Evolutionary conservation across 2,329 filamentous ascomycete genomes (phyloP).

Genomic region (Coniochaeta hoffmannii): DNA sequence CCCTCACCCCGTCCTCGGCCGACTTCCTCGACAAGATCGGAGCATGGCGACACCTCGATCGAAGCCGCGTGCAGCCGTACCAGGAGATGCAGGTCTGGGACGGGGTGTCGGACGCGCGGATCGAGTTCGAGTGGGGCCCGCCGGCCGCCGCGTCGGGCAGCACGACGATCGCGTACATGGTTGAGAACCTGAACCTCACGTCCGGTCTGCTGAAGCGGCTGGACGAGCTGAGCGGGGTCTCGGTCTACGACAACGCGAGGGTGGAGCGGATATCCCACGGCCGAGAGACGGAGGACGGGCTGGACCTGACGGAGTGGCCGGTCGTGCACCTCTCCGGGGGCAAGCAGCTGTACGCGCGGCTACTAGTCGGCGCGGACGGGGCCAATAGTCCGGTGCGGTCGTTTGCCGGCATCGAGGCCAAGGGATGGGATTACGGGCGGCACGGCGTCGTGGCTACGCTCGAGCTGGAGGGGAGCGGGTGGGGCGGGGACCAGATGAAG

Average conservation of each 20-base stretch:
- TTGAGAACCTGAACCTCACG: conserved; percentile 86
- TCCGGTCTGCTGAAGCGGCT: conserved; percentile 68
- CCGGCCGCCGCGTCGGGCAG: conserved; percentile 32
- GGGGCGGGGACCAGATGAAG: conserved; percentile 47
- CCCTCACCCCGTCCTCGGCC: conserved; percentile 83
- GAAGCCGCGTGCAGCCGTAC: conserved; percentile 73
- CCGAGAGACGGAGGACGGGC: conserved; percentile 43
- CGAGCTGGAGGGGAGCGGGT: conserved; percentile 56
- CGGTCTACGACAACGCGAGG: conserved; percentile 67
- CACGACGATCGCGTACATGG: conserved; percentile 85
- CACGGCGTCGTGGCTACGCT: conserved; percentile 90
- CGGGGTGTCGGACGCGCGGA: conserved; percentile 76
- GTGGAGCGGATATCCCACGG: conserved; percentile 78
- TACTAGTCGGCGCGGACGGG: conserved; percentile 89
- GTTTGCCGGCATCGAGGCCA: conserved; percentile 78
- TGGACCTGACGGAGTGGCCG: conserved; percentile 83
- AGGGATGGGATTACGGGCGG: conserved; percentile 88
- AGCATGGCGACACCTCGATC: conserved; percentile 72
- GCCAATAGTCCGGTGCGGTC: conserved; percentile 88
- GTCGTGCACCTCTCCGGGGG: conserved; percentile 66
- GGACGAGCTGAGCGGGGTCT: conserved; percentile 59
- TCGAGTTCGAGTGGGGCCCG: conserved; percentile 75
- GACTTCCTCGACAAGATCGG: conserved; percentile 76
- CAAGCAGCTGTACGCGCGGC: conserved; percentile 64
- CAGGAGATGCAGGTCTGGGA: conserved; percentile 99